A percentile compares a stretch with the other conserved stretches of the same genome.
Conservation (phyloP, 306 rosid genomes). For the Aeschynomene evenia region DNA sequence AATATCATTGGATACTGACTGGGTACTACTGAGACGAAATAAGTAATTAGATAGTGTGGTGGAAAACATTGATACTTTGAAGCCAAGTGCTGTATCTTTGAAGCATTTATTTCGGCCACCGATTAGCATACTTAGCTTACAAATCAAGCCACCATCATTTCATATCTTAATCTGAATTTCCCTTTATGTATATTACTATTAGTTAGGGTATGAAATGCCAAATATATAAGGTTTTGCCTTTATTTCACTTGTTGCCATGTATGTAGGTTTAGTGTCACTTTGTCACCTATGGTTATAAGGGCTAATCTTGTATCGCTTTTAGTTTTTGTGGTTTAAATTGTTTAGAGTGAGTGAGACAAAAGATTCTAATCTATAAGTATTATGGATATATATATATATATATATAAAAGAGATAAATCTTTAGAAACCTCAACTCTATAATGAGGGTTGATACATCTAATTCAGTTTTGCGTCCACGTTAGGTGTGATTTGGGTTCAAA, state of each 20-base stretch:
- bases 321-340: not conserved
- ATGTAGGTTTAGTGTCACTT: not conserved
- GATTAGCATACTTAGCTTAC: conserved; percentile 59
- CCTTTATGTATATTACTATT: not conserved
- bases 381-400: too few relatives aligned
- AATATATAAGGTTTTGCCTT: too few relatives aligned
- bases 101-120: conserved; percentile 38
- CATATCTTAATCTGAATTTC: conserved; percentile 18
- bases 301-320: not conserved
- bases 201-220: not conserved
- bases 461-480: too few relatives aligned
- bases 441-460: too few relatives aligned
- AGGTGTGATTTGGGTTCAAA: too few relatives aligned
- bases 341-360: not conserved
- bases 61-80: conserved; percentile 35
- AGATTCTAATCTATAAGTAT: too few relatives aligned
- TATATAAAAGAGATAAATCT: not conserved
- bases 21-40: not conserved
- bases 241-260: not conserved
- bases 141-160: conserved; percentile 68
- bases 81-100: conserved; percentile 39
- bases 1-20: conserved; percentile 15
- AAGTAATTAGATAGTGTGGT: conserved; percentile 29
- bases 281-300: not conserved
- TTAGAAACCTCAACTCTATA: not conserved